Evolutionary conservation across 2,329 filamentous ascomycete species (phyloP), one percentile per base, ranked within the genome.

Genomic region (Xylariaceae sp.): DNA sequence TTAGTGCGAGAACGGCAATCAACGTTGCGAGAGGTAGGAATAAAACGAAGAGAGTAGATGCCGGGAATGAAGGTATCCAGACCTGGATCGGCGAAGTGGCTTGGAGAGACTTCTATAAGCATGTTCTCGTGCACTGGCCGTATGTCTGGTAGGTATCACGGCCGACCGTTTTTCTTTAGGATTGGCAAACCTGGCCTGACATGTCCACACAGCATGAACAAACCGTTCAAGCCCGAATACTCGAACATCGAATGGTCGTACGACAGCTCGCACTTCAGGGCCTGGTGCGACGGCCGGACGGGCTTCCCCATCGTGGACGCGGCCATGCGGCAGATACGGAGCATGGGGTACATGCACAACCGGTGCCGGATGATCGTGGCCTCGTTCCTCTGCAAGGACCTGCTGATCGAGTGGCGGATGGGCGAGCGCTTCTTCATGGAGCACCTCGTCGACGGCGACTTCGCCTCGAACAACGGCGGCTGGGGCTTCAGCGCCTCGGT

Each of bases 51-150:
- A 76, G 78, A 41, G 70, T 94, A 2, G 76, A 88, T 43, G 75
- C 68, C 1, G 83, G 83, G 0, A 71, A 74, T 14, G 62, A 75
- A 12, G 85, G 85, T 0, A 81, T 85, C 40, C 68, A 74, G 35
- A 69, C 71, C 0, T 94, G 86, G 86, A 87, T 92, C 47, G 81
- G 81, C 37, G 87, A 94, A 60, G 71, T 94, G 3, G 87, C 85
- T 0, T 92, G 87, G 87, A 71, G 87, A 11, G 87, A 94, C 54
- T 94, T 94, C 55, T 94, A 94, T 65, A 87, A 82, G 54, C 85
- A 92, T 57, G 85, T 95, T 3, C 65, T 95, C 4, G 85, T 81
- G 1, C 68, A 89, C 44, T 94, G 87, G 86, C 89, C 89, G 0
- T 89, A 88, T 52, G 70, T 88, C 5, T 87, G 81, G 79, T 80